Evolutionary conservation across 2,329 filamentous ascomycete genomes (phyloP), one percentile per base, ranked within the genome.

Genomic region (Volutella citrinella): DNA sequence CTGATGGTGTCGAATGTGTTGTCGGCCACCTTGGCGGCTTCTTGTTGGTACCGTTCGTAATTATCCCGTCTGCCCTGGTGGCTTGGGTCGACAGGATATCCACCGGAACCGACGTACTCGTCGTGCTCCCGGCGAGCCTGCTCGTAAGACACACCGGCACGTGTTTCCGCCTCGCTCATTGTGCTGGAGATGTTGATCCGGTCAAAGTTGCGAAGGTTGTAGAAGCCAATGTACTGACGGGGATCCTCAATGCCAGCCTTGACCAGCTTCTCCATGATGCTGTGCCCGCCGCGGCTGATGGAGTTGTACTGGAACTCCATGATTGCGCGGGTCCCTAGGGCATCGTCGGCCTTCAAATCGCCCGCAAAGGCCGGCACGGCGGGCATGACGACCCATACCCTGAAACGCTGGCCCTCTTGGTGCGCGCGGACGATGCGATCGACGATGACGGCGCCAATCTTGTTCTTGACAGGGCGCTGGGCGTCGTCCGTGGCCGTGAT

Each of bases 251-350:
- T 72, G 8, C 86, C 87, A 5, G 84, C 85, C 19, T 75, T 72
- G 13, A 70, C 68, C 32, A 90, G 73, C 27, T 70, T 71, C 57
- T 90, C 85, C 54, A 90, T 81, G 56, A 94, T 93, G 38, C 80
- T 85, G 57, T 86, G 66, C 4, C 84, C 84, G 19, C 85, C 84
- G 21, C 86, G 78, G 59, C 79, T 84, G 63, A 93, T 93, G 32
- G 78, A 84, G 52, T 79, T 72, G 63, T 93, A 91, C 56, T 93
- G 87, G 59, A 84, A 91, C 56, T 93, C 86, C 84, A 93, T 90
- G 52, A 94, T 91, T 6, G 86, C 87, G 21, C 87, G 72, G 0
- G 87, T 93, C 15, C 84, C 84, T 2, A 91, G 68, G 8, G 83
- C 80, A 15, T 77, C 81, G 32, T 90, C 82, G 1, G 73, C 73